These are phyloP conservation scores for Aspergillus amoenus DNA, from an alignment of 2,329 filamentous ascomycete species.

Conservation along the genomic window DNA sequence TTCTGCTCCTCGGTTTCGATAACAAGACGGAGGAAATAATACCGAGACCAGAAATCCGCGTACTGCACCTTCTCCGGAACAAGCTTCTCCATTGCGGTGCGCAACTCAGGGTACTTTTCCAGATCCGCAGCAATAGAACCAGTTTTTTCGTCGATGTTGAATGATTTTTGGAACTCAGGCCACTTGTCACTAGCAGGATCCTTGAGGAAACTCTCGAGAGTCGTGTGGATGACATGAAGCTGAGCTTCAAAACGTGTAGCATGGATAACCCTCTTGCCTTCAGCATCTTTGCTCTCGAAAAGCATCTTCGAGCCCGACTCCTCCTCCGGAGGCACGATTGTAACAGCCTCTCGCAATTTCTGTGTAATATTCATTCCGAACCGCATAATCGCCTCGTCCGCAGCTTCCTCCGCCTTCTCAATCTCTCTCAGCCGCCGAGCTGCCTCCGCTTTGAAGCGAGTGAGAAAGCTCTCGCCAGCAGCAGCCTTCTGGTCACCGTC, in stretches of 20 bases:
- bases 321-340: constrained; percentile 70
- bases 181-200: constrained; percentile 78
- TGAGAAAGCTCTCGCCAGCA: constrained; percentile 64
- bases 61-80: constrained; percentile 95
- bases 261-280: constrained; percentile 90
- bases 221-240: constrained; percentile 90
- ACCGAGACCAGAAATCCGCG: constrained; percentile 84
- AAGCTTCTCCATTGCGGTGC: constrained; percentile 87
- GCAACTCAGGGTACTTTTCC: constrained; percentile 80
- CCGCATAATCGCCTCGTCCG: constrained; percentile 88
- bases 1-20: constrained; percentile 91
- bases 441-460: constrained; percentile 73
- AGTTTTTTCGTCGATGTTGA: constrained; percentile 82
- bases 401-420: constrained; percentile 88
- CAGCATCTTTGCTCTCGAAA: constrained; percentile 90
- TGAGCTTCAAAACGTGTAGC: constrained; percentile 93
- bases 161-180: constrained; percentile 68
- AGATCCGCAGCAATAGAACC: constrained; percentile 78
- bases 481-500: constrained; percentile 17
- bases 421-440: constrained; percentile 83
- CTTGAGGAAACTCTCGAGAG: constrained; percentile 74
- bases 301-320: constrained; percentile 62
- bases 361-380: constrained; percentile 88
- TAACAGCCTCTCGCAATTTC: constrained; percentile 88
- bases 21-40: constrained; percentile 91